Conservation (phyloP, 768 basidiomycete genomes). For the Kwoniella shandongensis region DNA sequence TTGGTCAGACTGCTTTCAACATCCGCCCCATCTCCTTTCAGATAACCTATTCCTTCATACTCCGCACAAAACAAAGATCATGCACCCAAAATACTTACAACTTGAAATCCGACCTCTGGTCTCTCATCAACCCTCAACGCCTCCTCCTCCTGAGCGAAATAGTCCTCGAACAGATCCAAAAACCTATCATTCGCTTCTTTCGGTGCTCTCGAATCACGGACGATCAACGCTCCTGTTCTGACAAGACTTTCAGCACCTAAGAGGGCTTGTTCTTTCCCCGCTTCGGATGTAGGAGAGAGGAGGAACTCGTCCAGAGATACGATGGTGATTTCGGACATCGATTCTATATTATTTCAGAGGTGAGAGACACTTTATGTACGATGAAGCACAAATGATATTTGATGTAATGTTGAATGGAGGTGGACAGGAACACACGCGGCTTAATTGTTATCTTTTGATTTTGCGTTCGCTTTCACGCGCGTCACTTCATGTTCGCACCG, state of each 20-base stretch:
- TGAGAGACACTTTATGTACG: too few relatives aligned
- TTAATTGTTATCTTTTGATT: too few relatives aligned
- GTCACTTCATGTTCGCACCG: too few relatives aligned
- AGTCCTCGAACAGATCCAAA: conserved; percentile 88
- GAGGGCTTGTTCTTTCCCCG: conserved; percentile 17
- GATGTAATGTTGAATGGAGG: too few relatives aligned
- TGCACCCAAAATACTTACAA: conserved; percentile 27
- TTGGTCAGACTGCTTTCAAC: too few relatives aligned
- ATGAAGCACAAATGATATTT: too few relatives aligned
- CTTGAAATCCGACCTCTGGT: conserved; percentile 82
- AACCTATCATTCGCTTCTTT: conserved; percentile 78
- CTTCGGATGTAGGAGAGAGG: conserved; percentile 27
- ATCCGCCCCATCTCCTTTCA: too few relatives aligned
- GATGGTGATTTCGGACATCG: conserved; percentile 24
- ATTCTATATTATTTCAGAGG: too few relatives aligned
- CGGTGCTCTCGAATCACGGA: conserved; percentile 79
- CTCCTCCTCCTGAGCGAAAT: conserved; percentile 72
- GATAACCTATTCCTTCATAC: background rate
- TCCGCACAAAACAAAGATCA: background rate
- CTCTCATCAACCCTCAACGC: conserved; percentile 73
- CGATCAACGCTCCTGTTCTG: conserved; percentile 77
- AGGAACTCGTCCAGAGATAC: conserved; percentile 45
- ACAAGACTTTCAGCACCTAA: conserved; percentile 81
- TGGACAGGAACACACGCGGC: too few relatives aligned
- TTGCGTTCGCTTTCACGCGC: too few relatives aligned